Conservation (phyloP, 192 early-diverging fungal species). For the Funneliformis geosporum region DNA sequence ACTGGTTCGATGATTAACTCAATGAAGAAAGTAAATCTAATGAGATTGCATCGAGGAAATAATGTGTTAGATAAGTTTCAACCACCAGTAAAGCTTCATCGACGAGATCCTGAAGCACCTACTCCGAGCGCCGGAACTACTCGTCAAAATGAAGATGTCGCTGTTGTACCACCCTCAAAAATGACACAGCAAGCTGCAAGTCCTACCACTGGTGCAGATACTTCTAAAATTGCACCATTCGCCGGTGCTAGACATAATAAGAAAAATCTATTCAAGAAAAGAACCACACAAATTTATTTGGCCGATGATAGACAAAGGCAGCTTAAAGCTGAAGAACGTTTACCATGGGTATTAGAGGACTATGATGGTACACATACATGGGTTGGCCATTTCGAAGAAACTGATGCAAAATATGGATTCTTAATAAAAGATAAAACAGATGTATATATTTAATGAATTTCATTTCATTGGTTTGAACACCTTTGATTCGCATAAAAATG, state of each 20-base stretch:
- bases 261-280: constrained; percentile 77
- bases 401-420: constrained; percentile 76
- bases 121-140: neutral
- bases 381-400: constrained; percentile 70
- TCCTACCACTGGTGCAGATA: constrained; percentile 56
- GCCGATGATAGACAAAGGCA: constrained; percentile 44
- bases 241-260: constrained; percentile 76
- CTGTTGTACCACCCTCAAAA: constrained; percentile 8
- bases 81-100: constrained; percentile 57
- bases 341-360: constrained; percentile 79
- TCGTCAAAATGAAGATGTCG: constrained; percentile 11
- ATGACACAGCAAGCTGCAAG: constrained; percentile 30
- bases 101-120: constrained; percentile 34
- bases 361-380: constrained; percentile 67
- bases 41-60: constrained; percentile 36
- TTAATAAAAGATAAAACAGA: constrained; percentile 38
- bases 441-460: neutral
- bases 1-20: neutral
- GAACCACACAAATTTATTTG: constrained; percentile 67
- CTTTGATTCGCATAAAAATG: neutral
- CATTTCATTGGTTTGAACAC: neutral
- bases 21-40: constrained; percentile 24
- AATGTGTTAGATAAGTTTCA: constrained; percentile 56
- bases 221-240: constrained; percentile 69
- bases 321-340: constrained; percentile 70